Conservation (phyloP, 1,284 basidiomycete genomes). For the Cryptococcus neoformans region DNA sequence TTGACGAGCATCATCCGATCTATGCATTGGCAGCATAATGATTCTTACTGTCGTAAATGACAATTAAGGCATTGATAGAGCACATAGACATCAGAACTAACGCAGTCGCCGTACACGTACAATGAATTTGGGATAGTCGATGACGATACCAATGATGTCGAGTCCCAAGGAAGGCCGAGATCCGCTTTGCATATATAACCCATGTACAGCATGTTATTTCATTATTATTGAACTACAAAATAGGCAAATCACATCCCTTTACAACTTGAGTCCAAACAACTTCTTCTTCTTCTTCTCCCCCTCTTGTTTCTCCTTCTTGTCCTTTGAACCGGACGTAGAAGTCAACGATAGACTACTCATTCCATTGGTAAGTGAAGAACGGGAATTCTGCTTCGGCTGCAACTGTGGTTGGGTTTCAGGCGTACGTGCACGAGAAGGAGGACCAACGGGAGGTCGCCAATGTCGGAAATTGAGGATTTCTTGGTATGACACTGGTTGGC, state of each 20-base stretch:
- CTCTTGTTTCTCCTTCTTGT: slow-evolving; percentile 43
- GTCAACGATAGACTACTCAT: slow-evolving; percentile 23
- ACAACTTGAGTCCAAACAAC: slow-evolving; percentile 57
- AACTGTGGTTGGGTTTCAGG: slow-evolving; percentile 16
- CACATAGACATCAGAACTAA: too few relatives aligned
- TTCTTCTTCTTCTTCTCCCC: slow-evolving; percentile 75
- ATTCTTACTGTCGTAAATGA: too few relatives aligned
- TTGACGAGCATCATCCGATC: too few relatives aligned
- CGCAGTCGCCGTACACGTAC: too few relatives aligned
- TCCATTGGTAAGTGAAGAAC: slow-evolving; percentile 14
- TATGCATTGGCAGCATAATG: too few relatives aligned
- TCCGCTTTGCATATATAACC: too few relatives aligned
- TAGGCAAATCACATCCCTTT: not conserved
- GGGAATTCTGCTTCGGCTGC: slow-evolving; percentile 14
- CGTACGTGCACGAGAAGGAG: slow-evolving; percentile 42
- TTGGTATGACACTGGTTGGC: slow-evolving; percentile 67
- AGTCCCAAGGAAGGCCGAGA: too few relatives aligned
- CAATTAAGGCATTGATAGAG: too few relatives aligned
- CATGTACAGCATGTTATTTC: too few relatives aligned
- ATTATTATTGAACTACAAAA: too few relatives aligned
- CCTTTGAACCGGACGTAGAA: not conserved
- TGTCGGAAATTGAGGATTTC: slow-evolving; percentile 50
- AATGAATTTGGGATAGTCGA: too few relatives aligned
- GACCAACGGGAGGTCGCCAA: slow-evolving; percentile 48
- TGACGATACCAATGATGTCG: too few relatives aligned